Conservation (phyloP, 257 asterid species). For the Craterostigma plantagineum region DNA sequence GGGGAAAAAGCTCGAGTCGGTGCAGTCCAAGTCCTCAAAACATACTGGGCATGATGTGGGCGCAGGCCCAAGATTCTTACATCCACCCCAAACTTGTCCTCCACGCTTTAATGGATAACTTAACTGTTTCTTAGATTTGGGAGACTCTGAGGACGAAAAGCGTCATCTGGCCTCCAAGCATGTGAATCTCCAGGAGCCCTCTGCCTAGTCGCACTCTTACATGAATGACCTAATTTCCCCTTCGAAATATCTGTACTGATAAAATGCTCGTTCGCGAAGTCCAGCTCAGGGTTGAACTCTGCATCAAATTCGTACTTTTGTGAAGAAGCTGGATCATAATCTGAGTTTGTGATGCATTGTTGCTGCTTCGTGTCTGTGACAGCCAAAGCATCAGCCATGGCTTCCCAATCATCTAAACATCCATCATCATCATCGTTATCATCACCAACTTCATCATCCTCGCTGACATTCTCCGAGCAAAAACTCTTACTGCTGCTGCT, state of each 20-base stretch:
- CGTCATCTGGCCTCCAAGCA: constrained; percentile 88
- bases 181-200: constrained; percentile 20
- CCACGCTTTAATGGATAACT: constrained; percentile 28
- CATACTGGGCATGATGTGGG: constrained; percentile 77
- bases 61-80: constrained; percentile 22
- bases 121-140: constrained; percentile 60
- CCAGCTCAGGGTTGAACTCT: no score
- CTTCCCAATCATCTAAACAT: constrained; percentile 93
- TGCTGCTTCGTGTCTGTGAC: constrained; percentile 35
- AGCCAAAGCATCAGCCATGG: constrained; percentile 88
- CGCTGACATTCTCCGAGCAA: constrained; percentile 29
- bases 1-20: constrained; percentile 71
- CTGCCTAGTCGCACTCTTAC: constrained; percentile 14
- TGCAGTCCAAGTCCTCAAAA: constrained; percentile 72
- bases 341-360: no score
- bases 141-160: constrained; percentile 64
- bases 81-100: no score
- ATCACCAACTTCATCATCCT: constrained; percentile 38
- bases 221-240: constrained; percentile 16
- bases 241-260: no score
- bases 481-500: constrained; percentile 47
- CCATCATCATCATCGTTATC: constrained; percentile 30
- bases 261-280: no score
- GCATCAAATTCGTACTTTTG: constrained; percentile 7
- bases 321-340: neutral